Evolutionary conservation across 2,329 filamentous ascomycete species (phyloP), one percentile per base, ranked within the genome.

Genomic region (Ambrosiella cleistominuta): DNA sequence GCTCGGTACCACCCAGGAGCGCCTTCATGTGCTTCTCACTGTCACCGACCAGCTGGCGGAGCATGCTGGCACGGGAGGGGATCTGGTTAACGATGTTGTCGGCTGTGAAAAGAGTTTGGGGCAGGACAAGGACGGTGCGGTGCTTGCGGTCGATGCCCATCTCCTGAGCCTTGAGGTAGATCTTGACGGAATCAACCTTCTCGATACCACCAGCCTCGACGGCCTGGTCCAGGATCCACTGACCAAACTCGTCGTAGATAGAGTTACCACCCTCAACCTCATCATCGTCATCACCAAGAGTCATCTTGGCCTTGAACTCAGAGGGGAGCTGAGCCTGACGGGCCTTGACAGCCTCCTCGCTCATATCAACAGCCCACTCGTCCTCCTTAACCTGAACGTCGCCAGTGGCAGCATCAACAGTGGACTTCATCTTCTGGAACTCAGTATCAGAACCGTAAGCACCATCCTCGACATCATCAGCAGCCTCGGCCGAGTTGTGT

Each of bases 151-250:
- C 91, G 63, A 98, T 93, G 65, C 90, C 90, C 59, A 97, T 77
- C 66, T 97, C 93, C 75, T 95, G 93, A 63, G 91, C 91, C 79
- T 98, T 97, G 73, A 94, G 75, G 72, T 95, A 97, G 69, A 98
- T 88, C 44, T 90, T 85, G 64, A 97, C 79, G 66, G 94, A 90
- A 67, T 88, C 83, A 63, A 98, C 79, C 61, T 89, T 83, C 72
- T 82, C 77, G 65, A 95, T 77, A 65, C 82, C 77, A 62, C 85
- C 86, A 72, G 85, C 83, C 63, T 81, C 79, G 60, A 81, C 77
- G 60, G 83, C 82, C 68, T 90, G 77, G 61, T 76, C 76, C 67
- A 87, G 79, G 66, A 98, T 87, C 93, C 93, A 98, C 72, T 85
- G 87, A 68, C 90, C 93, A 63, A 98, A 82, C 65, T 88, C 81